Evolutionary conservation across 176 grass and related monocot species (phyloP), one percentile per base, ranked within the genome.

Genomic region (Secale cereale): DNA sequence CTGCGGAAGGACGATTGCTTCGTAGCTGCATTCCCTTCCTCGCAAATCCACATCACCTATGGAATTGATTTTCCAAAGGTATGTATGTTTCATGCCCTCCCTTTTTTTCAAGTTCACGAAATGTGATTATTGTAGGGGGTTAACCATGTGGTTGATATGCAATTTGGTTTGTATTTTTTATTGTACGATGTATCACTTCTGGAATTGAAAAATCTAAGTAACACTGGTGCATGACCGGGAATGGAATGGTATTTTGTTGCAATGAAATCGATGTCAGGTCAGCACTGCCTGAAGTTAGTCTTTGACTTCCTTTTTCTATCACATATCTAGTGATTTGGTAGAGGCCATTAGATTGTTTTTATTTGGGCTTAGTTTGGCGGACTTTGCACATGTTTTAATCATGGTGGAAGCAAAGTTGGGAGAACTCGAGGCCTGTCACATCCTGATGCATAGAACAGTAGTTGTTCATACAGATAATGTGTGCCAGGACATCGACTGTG

Each of bases 61-160:
- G 91, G 97, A 83, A 94, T 98, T 83, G 83, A 94, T 87, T 98
- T 98, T 77, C 81, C 88, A 25, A 87, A 92, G 88, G 97, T 92
- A 63, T 12, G 54, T 57, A 57, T 57, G 54, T 82, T 13, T 77
- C 57, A 41, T 70, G 20, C 45, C 45, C 68, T 59, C 40, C 15
- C 16, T 7, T 19, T 36, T 87, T 61, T 83, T 22, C 10, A 20
- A 66, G 66, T 75, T 75, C 4, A 45, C 15, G 3, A 46, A 81
- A 59, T 36, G 32, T 54, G 77, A 41, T 77, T 59, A 29, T 77
- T 29, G 30, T 65, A 73, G 16, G 33, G 25, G 65, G 60, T n/a
- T 20, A 52, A 27, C 23, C 20, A 36, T 52, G 20, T 65, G 20
- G 7, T 71, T 14, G 54, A 39, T 73, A 26, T 74, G 57, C 6